Conservation (phyloP, 495 filamentous ascomycete genomes). For the Aspergillus ostianus region DNA sequence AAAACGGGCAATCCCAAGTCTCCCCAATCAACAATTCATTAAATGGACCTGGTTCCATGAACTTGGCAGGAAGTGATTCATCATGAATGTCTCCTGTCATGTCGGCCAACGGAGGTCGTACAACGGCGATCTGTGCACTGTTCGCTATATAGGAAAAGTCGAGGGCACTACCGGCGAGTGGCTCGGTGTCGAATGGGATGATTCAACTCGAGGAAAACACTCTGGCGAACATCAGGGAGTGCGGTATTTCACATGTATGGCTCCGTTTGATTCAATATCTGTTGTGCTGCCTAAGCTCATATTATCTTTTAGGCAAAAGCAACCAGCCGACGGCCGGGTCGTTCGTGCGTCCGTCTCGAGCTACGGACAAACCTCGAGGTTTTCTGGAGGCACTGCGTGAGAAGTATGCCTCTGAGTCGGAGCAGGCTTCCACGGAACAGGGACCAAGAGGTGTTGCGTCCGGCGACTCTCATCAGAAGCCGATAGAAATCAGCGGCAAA, state of each 20-base stretch:
- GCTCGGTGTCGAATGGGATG: slow-evolving; percentile 98
- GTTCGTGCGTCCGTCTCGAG: slow-evolving; percentile 78
- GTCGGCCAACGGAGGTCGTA: slow-evolving; percentile 76
- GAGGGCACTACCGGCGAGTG: slow-evolving; percentile 75
- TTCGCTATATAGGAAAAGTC: slow-evolving; percentile 78
- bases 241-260: slow-evolving; percentile 79
- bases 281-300: slow-evolving; percentile 11
- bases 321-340: slow-evolving; percentile 69
- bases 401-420: slow-evolving; percentile 73
- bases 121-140: slow-evolving; percentile 70
- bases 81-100: slow-evolving; percentile 35
- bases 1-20: slow-evolving; percentile 1
- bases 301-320: slow-evolving; percentile 53
- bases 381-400: slow-evolving; percentile 77
- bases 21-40: not conserved
- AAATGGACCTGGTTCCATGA: not conserved
- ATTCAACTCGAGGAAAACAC: slow-evolving; percentile 81
- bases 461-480: slow-evolving; percentile 30
- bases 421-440: slow-evolving; percentile 21
- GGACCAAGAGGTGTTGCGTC: slow-evolving; percentile 25
- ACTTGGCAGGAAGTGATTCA: not conserved
- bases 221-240: slow-evolving; percentile 75
- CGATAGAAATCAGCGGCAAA: slow-evolving; percentile 77
- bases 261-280: not conserved
- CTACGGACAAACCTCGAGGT: slow-evolving; percentile 59